Percentiles rank a stretch among this genome's conserved stretches.
These are phyloP conservation scores for Lachnellula hyalina DNA, from an alignment of 2,329 filamentous ascomycete species.

Conservation along the genomic window DNA sequence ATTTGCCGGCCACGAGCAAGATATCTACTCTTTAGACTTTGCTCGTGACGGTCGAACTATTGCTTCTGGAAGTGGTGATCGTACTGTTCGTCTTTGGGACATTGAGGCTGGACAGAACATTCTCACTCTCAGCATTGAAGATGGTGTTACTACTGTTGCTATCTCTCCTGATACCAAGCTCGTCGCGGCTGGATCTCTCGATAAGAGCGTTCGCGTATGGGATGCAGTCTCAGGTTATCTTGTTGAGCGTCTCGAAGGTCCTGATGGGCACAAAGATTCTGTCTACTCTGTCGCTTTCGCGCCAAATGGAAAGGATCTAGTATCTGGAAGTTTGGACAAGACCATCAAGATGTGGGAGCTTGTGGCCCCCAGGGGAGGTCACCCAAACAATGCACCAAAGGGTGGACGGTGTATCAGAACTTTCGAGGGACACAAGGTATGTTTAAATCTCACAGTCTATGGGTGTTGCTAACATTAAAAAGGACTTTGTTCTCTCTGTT, in stretches of 20 bases:
- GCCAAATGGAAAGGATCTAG: slow-evolving; percentile 85
- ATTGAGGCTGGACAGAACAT: slow-evolving; percentile 79
- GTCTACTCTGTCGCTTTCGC: slow-evolving; percentile 97
- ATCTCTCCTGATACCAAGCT: slow-evolving; percentile 94
- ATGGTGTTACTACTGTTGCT: slow-evolving; percentile 94
- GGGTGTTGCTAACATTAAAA: slow-evolving; percentile 18
- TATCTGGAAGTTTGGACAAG: slow-evolving; percentile 92
- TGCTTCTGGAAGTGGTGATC: slow-evolving; percentile 89
- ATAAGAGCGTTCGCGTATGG: slow-evolving; percentile 98
- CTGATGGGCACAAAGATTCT: slow-evolving; percentile 92
- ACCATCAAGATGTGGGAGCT: slow-evolving; percentile 99
- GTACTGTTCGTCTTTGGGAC: slow-evolving; percentile 94
- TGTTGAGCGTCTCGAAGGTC: slow-evolving; percentile 85
- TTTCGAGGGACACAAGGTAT: slow-evolving; percentile 91
- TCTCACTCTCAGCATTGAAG: slow-evolving; percentile 84
- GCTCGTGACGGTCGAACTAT: slow-evolving; percentile 90
- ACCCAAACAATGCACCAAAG: slow-evolving; percentile 64
- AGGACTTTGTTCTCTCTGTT: slow-evolving; percentile 96
- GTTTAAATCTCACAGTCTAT: slow-evolving; percentile 24
- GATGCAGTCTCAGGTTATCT: slow-evolving; percentile 82
- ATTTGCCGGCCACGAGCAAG: slow-evolving; percentile 95
- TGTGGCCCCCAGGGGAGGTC: slow-evolving; percentile 61
- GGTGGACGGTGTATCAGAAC: slow-evolving; percentile 92
- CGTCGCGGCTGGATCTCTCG: slow-evolving; percentile 89
- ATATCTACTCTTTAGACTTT: slow-evolving; percentile 96